phyloP scores from a whole-genome alignment of 2,329 filamentous ascomycete species.

The Fusarium pseudograminearum region DNA sequence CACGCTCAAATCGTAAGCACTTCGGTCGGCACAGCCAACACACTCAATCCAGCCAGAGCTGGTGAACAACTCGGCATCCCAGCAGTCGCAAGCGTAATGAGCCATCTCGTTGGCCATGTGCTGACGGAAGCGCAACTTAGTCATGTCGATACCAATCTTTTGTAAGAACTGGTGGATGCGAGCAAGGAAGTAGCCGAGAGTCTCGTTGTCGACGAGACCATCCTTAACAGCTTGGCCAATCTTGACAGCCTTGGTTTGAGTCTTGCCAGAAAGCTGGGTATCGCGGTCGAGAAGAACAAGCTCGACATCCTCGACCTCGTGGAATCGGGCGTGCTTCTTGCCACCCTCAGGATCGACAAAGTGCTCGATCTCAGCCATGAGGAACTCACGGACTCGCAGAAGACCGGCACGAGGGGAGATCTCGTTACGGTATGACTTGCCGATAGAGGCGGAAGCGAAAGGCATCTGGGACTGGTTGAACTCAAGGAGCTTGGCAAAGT shows the following conservation, averaged over 20 bases:
- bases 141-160: slow-evolving; percentile 86
- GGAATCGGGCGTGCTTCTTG: slow-evolving; percentile 93
- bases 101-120: slow-evolving; percentile 86
- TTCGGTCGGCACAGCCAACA: slow-evolving; percentile 95
- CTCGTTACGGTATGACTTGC: slow-evolving; percentile 98
- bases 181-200: slow-evolving; percentile 95
- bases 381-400: slow-evolving; percentile 92
- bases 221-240: slow-evolving; percentile 88
- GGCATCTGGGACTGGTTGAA: slow-evolving; percentile 97
- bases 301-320: slow-evolving; percentile 85
- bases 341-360: slow-evolving; percentile 94
- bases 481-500: slow-evolving; percentile 95
- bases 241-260: slow-evolving; percentile 75
- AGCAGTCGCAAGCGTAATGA: slow-evolving; percentile 96
- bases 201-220: slow-evolving; percentile 94
- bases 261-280: slow-evolving; percentile 89
- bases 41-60: slow-evolving; percentile 98
- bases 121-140: slow-evolving; percentile 94
- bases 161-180: slow-evolving; percentile 91
- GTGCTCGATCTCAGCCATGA: slow-evolving; percentile 99
- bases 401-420: slow-evolving; percentile 94
- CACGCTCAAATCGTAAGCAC: slow-evolving; percentile 92
- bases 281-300: slow-evolving; percentile 86
- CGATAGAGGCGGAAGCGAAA: slow-evolving; percentile 96
- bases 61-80: slow-evolving; percentile 94